A percentile compares a stretch with the other conserved stretches of the same genome.
Conservation (phyloP, 192 early-diverging fungal genomes). For the Podila epigama region DNA sequence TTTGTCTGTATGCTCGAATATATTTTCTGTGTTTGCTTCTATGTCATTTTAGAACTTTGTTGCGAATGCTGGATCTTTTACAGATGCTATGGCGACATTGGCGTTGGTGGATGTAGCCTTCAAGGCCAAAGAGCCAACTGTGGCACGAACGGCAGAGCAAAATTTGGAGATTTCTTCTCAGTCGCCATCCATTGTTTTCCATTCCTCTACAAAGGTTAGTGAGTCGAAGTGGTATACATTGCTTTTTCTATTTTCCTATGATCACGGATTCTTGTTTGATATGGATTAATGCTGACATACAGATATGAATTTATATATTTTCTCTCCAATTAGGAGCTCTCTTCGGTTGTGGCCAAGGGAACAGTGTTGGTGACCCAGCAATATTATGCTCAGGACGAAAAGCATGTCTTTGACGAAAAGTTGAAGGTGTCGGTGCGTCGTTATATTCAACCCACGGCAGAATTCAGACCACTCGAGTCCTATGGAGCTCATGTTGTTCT, state of each 20-base stretch:
- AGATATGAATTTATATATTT: neutral
- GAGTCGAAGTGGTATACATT: no score
- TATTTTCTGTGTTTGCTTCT: neutral
- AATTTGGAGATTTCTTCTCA: conserved; percentile 37
- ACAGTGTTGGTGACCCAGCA: conserved; percentile 36
- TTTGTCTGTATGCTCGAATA: neutral
- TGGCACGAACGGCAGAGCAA: conserved; percentile 16
- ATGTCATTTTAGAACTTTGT: conserved; percentile 50
- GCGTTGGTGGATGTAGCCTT: conserved; percentile 52
- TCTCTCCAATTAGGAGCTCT: conserved; percentile 15
- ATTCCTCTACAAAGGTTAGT: conserved; percentile 51
- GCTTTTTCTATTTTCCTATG: no score
- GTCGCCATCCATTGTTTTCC: conserved; percentile 52
- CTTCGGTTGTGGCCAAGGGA: conserved; percentile 11
- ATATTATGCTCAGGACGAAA: conserved; percentile 26
- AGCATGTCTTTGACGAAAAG: conserved; percentile 12
- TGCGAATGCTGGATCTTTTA: conserved; percentile 33
- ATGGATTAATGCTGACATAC: no score
- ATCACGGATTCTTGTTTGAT: no score
- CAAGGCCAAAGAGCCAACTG: conserved; percentile 12
- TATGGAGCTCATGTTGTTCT: conserved; percentile 39
- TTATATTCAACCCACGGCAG: conserved; percentile 20
- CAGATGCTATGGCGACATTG: conserved; percentile 52
- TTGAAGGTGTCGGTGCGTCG: conserved; percentile 12
- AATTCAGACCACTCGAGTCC: conserved; percentile 35